Evolutionary conservation across 257 asterid species (phyloP).

Genomic region (Przewalskia tangutica): DNA sequence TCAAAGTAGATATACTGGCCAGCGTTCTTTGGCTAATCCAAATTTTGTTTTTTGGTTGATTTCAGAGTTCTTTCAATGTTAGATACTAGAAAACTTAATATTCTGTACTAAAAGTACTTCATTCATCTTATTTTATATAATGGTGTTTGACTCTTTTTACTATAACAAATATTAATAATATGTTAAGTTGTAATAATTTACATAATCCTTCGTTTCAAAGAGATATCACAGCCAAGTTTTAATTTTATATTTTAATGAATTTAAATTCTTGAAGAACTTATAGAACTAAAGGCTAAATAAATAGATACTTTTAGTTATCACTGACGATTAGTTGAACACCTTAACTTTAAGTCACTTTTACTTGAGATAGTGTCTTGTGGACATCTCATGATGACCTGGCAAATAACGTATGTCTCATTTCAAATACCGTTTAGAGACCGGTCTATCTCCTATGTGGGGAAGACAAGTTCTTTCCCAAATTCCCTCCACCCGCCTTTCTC

Average conservation of each 20-base stretch:
- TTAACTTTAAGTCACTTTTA: too few relatives aligned
- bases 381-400: too few relatives aligned
- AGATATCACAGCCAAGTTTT: too few relatives aligned
- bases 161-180: neutral
- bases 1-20: conserved; percentile 2
- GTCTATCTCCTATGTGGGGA: neutral
- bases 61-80: neutral
- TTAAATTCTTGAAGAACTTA: too few relatives aligned
- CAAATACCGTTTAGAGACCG: too few relatives aligned
- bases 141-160: neutral
- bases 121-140: neutral
- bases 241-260: too few relatives aligned
- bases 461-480: neutral
- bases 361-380: too few relatives aligned
- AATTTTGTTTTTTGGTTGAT: neutral
- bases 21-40: neutral
- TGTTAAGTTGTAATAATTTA: neutral
- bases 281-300: too few relatives aligned
- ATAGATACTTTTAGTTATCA: too few relatives aligned
- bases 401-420: too few relatives aligned
- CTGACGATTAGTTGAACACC: too few relatives aligned
- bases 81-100: neutral
- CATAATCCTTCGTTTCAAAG: neutral
- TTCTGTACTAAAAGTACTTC: neutral
- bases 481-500: too few relatives aligned